Percentiles rank a stretch among this genome's conserved stretches.
Evolutionary conservation across 805 yeast species (phyloP).

Genomic region (Schwanniomyces pseudopolymorphus): DNA sequence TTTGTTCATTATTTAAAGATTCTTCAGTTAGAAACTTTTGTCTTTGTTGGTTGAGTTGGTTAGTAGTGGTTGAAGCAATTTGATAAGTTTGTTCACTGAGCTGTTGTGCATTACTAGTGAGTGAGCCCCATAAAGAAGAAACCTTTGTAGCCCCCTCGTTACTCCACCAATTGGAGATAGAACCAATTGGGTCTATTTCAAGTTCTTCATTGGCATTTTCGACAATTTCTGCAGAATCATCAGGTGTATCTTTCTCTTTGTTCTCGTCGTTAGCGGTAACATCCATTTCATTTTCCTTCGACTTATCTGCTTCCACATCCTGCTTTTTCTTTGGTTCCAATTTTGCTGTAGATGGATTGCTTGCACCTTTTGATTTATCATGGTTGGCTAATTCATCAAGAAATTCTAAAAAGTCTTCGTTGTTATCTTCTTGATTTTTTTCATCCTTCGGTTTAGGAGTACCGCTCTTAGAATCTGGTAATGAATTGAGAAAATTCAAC

Average conservation of each 20-base stretch:
- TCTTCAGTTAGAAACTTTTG: conserved; percentile 32
- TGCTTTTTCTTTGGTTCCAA: conserved; percentile 33
- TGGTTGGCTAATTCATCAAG: conserved; percentile 71
- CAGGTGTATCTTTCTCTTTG: conserved; percentile 11
- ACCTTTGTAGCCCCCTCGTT: conserved; percentile 66
- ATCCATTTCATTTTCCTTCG: conserved; percentile 7
- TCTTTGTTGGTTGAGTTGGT: conserved; percentile 39
- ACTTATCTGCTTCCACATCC: conserved; percentile 14
- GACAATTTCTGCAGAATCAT: background rate
- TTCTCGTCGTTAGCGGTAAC: conserved; percentile 9
- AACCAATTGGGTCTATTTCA: conserved; percentile 58
- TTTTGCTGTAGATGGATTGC: conserved; percentile 18
- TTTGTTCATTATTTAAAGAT: conserved; percentile 24
- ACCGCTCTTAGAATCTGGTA: conserved; percentile 58
- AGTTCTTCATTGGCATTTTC: conserved; percentile 13
- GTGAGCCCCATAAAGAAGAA: conserved; percentile 66
- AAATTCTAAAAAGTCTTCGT: conserved; percentile 54
- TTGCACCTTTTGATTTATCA: conserved; percentile 35
- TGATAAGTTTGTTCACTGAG: conserved; percentile 52
- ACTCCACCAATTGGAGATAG: conserved; percentile 75
- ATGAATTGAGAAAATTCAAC: conserved; percentile 73
- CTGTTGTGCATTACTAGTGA: conserved; percentile 50
- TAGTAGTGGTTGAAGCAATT: conserved; percentile 45
- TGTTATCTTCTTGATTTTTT: conserved; percentile 29
- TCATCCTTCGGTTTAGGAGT: conserved; percentile 29